Evolutionary conservation across 2,329 filamentous ascomycete genomes (phyloP).

Genomic region (Calycina marina): DNA sequence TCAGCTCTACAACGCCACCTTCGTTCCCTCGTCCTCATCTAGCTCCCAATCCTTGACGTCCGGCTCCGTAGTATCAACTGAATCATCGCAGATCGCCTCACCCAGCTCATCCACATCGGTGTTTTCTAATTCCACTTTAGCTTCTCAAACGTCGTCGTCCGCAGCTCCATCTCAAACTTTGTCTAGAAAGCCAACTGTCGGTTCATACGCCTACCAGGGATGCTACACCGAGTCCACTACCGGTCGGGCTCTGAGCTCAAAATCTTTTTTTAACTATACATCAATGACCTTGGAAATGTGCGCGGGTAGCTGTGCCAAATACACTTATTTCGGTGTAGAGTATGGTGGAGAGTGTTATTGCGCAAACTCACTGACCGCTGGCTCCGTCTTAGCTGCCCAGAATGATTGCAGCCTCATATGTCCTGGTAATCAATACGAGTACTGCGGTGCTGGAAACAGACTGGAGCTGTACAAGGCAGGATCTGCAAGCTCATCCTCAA

Average conservation of each 20-base stretch:
- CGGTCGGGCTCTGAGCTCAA: constrained; percentile 17
- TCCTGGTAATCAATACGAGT: constrained; percentile 16
- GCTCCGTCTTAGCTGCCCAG: constrained; percentile 5
- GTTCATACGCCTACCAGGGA: constrained; percentile 29
- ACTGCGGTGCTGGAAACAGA: constrained; percentile 21
- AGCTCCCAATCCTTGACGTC: background rate
- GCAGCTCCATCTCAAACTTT: constrained; percentile 13
- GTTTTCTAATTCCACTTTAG: background rate
- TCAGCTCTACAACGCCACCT: constrained; percentile 4
- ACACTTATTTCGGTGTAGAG: constrained; percentile 7
- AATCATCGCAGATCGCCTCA: background rate
- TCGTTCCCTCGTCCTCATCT: background rate
- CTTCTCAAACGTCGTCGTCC: constrained; percentile 1
- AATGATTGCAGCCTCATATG: constrained; percentile 12
- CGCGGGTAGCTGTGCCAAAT: constrained; percentile 3
- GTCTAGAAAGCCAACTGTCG: constrained; percentile 24
- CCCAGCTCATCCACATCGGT: background rate
- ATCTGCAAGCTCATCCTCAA: background rate
- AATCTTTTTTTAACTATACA: constrained; percentile 6
- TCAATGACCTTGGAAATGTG: constrained; percentile 7
- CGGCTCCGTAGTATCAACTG: background rate
- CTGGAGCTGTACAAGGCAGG: constrained; percentile 13
- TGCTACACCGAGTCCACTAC: constrained; percentile 8
- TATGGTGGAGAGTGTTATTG: constrained; percentile 14
- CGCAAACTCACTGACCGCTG: constrained; percentile 9